Conservation (phyloP, 2,329 filamentous ascomycete species). For the Lasiodiplodia sp. region DNA sequence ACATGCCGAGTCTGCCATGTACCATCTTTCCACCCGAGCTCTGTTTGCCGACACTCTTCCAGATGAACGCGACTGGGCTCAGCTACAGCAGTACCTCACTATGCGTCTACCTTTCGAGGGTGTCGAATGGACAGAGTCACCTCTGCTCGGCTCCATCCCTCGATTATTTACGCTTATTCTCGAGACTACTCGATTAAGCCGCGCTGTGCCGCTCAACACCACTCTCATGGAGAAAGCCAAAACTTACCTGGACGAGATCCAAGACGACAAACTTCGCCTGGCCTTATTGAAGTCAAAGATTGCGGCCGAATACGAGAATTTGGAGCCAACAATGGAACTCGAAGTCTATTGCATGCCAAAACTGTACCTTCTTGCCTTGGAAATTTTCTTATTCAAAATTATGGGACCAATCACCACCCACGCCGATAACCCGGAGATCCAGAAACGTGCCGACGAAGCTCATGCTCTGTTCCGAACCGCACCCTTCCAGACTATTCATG, state of each 20-base stretch:
- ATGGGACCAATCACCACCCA: not conserved
- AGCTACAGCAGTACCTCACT: conserved; percentile 2
- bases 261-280: not conserved
- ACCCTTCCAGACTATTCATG: not conserved
- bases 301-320: not conserved
- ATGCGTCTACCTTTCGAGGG: not conserved
- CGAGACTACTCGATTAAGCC: conserved; percentile 5
- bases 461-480: not conserved
- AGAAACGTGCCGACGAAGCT: conserved; percentile 3
- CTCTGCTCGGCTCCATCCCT: conserved; percentile 19
- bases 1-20: conserved; percentile 23
- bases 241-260: not conserved
- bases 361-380: conserved; percentile 8
- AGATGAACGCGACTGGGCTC: conserved; percentile 3
- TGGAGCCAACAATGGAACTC: conserved; percentile 6
- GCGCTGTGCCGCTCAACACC: not conserved
- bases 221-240: not conserved
- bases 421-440: conserved; percentile 5
- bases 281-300: not conserved
- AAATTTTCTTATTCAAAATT: conserved; percentile 17
- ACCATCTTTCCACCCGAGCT: conserved; percentile 21
- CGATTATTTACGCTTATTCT: not conserved
- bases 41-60: conserved; percentile 5
- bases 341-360: conserved; percentile 1
- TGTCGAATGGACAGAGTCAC: conserved; percentile 8